Evolutionary conservation across 2,329 filamentous ascomycete genomes (phyloP), one percentile per base, ranked within the genome.

Genomic region (Aspergillus neotritici): DNA sequence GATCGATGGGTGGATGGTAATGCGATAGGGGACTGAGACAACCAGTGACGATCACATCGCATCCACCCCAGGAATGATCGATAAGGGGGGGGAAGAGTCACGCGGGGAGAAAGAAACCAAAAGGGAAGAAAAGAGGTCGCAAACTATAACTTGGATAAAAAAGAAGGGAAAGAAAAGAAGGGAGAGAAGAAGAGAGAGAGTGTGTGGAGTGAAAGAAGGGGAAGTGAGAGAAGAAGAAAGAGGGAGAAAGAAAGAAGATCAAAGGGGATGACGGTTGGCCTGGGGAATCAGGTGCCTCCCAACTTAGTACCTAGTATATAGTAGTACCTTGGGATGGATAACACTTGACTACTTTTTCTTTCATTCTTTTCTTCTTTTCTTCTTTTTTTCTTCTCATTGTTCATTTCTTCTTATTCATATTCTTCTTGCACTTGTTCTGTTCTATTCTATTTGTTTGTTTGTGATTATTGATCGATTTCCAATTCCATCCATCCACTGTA

Each of bases 31-130:
- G 50, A 56, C 50, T 50, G 48, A 41, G 50, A 50, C 49, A 40
- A 44, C 47, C 42, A 48, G 33, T 39, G 41, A 43, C 52, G 51
- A 54, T 62, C 55, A 64, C 61, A 65, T 63, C 50, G 58, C 53
- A 64, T 56, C 54, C 47, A 36, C 43, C 37, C 37, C 41, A 41
- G 45, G 43, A 47, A 52, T 45, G 48, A 54, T 46, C 47, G 46
- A 51, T 47, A 41, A 50, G 44, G 35, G 34, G 35, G 38, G 34
- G 37, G n/a, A n/a, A 37, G 33, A 37, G 50, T 53, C 46, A 51
- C 33, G 30, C 17, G 32, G 37, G n/a, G 33, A 45, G 25, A 40
- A 35, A 31, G 37, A 35, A 15, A 28, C 17, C 28, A 36, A 43
- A 14, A 10, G 16, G 11, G 39, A 6, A 9, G 29, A 34, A 31